Evolutionary conservation across 176 grass and related monocot species (phyloP), one percentile per base, ranked within the genome.

Genomic region (Eleusine coracana): DNA sequence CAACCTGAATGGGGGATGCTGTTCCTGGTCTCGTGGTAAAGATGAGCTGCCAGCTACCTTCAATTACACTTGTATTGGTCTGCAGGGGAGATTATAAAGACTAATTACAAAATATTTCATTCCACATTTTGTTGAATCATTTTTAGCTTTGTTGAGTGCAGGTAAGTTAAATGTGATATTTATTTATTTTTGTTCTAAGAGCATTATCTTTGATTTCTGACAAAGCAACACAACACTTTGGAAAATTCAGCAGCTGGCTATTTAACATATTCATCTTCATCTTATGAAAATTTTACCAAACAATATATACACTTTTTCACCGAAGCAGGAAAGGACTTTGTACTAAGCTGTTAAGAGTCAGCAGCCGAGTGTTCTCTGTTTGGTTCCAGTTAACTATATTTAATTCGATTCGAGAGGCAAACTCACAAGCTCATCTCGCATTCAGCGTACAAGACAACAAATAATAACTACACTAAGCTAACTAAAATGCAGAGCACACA

Each of bases 21-120:
- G 96, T 95, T 64, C 92, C 96, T 84, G 96, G 96, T 91, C 96
- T 93, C 20, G 92, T 98, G 77, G 96, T 98, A 72, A 98, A 98
- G 45, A 98, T 88, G 45, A 98, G 90, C 84, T 91, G 93, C 96
- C 96, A 98, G 38, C 84, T 87, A 74, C 96, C 92, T 87, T 98
- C 96, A 38, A 98, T 95, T 90, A 93, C 85, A 88, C 70, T 87
- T 42, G 92, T 95, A 38, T 60, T 91, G 10, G 92, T 95, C 96
- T 94, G 82, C 87, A 87, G 58, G 82, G 28, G 61, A 73, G 72
- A 86, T 52, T 65, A 78, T 23, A 78, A 45, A 42, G 10, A 58
- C 71, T 88, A 83, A 77, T 78, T 34, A 17, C 1, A 11, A 25
- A 41, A 61, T 4, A 12, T 82, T 82, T 52, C 45, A 31, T 82